Conservation (phyloP, 192 early-diverging fungal genomes). For the Linderina pennispora region DNA sequence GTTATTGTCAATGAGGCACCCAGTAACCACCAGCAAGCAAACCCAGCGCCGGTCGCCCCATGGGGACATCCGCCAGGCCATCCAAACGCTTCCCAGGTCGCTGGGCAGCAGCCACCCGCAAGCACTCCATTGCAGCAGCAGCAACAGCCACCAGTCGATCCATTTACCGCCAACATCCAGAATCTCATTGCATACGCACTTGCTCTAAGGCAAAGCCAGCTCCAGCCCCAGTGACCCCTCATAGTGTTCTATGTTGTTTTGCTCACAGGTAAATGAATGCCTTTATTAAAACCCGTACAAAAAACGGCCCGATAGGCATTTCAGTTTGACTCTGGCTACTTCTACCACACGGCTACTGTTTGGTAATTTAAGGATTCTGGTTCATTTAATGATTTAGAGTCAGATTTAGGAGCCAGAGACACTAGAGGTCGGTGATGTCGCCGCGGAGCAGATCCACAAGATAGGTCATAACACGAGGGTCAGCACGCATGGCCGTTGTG, state of each 20-base stretch:
- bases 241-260: not conserved
- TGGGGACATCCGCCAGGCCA: not conserved
- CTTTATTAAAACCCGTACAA: no score
- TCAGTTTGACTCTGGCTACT: no score
- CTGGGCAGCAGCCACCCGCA: not conserved
- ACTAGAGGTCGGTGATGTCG: conserved; percentile 43
- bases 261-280: no score
- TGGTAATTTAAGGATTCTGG: no score
- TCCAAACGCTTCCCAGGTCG: no score
- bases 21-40: not conserved
- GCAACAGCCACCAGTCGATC: not conserved
- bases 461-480: conserved; percentile 50
- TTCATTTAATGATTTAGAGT: no score
- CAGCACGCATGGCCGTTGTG: conserved; percentile 55
- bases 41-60: not conserved
- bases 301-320: no score
- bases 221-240: not conserved
- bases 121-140: not conserved
- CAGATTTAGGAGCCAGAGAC: no score
- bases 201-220: conserved; percentile 11
- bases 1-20: conserved; percentile 21
- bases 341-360: no score
- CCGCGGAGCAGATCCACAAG: conserved; percentile 51
- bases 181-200: conserved; percentile 18
- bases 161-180: conserved; percentile 11